Conservation (phyloP, 2,329 filamentous ascomycete genomes). For the Phoma sp. region DNA sequence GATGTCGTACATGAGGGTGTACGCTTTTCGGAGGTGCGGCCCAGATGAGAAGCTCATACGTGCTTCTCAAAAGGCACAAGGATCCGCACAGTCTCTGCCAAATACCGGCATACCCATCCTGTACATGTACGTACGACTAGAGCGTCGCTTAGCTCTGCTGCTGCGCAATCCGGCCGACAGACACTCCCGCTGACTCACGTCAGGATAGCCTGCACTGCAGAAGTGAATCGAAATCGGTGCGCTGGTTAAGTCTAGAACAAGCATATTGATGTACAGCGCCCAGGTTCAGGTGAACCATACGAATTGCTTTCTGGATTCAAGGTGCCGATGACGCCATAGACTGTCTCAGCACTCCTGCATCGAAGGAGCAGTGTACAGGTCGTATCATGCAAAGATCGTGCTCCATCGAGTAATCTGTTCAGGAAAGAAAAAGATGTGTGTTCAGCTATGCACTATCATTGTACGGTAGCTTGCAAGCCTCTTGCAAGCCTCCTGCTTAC, state of each 20-base stretch:
- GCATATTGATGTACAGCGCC: not conserved
- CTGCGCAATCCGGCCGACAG: constrained; percentile 1
- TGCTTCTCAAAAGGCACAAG: constrained; percentile 16
- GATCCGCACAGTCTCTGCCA: constrained; percentile 6
- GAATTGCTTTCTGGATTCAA: not conserved
- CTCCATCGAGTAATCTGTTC: not conserved
- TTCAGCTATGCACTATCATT: not conserved
- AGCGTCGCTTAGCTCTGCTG: not conserved
- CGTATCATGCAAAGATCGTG: not conserved
- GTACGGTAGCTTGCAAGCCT: too few relatives aligned
- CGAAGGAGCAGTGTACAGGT: not conserved
- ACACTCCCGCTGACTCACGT: constrained; percentile 5
- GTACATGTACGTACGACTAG: not conserved
- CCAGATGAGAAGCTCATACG: constrained; percentile 19
- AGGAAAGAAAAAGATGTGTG: too few relatives aligned
- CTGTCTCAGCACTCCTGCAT: not conserved
- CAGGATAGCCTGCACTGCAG: not conserved
- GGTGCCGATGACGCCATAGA: constrained; percentile 1
- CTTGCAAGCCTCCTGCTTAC: not conserved
- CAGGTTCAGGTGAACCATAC: not conserved
- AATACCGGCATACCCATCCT: constrained; percentile 3
- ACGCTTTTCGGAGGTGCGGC: constrained; percentile 23
- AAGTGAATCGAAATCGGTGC: constrained; percentile 1
- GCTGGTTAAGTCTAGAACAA: constrained; percentile 10
- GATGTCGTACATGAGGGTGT: constrained; percentile 34